Percentiles rank a stretch among this genome's conserved stretches.
These are phyloP conservation scores for Helenozyma baotianmanensis DNA, from an alignment of 805 yeast species.

Conservation along the genomic window DNA sequence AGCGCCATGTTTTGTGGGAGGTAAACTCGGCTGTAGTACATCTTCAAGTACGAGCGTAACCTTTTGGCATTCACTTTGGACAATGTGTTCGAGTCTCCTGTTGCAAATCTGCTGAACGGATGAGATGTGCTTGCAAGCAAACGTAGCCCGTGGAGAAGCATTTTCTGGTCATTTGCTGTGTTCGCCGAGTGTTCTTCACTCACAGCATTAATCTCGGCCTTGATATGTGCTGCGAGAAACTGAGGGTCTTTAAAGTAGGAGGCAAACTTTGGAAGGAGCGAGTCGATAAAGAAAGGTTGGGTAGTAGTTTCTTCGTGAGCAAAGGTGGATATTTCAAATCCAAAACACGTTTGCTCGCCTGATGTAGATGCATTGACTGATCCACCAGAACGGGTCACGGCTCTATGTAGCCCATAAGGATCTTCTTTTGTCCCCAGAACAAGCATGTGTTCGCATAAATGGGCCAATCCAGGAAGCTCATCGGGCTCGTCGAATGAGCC, in stretches of 20 bases:
- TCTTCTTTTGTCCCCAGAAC: constrained; percentile 31
- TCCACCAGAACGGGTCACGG: constrained; percentile 56
- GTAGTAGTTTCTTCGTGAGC: constrained; percentile 16
- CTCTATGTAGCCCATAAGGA: constrained; percentile 32
- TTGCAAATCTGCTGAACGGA: constrained; percentile 58
- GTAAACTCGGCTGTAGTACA: constrained; percentile 41
- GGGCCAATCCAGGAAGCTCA: constrained; percentile 76
- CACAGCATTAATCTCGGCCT: constrained; percentile 54
- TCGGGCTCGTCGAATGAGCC: constrained; percentile 82
- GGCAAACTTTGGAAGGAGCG: constrained; percentile 46
- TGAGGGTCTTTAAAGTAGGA: constrained; percentile 48
- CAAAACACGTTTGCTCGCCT: constrained; percentile 61
- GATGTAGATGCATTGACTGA: constrained; percentile 63
- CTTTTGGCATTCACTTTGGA: constrained; percentile 19
- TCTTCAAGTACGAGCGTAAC: constrained; percentile 29
- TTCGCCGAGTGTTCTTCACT: constrained; percentile 67
- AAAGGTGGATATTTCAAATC: constrained; percentile 54
- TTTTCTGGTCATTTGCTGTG: constrained; percentile 37
- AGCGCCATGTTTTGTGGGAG: constrained; percentile 48
- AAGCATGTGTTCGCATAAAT: constrained; percentile 77
- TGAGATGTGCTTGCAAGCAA: constrained; percentile 43
- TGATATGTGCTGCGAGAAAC: constrained; percentile 39
- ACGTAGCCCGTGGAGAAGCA: constrained; percentile 56
- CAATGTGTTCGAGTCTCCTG: constrained; percentile 55
- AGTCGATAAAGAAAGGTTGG: constrained; percentile 37